A percentile compares a stretch with the other conserved stretches of the same genome.
phyloP scores from a whole-genome alignment of 768 basidiomycete genomes.

The Tylopilus balloui region DNA sequence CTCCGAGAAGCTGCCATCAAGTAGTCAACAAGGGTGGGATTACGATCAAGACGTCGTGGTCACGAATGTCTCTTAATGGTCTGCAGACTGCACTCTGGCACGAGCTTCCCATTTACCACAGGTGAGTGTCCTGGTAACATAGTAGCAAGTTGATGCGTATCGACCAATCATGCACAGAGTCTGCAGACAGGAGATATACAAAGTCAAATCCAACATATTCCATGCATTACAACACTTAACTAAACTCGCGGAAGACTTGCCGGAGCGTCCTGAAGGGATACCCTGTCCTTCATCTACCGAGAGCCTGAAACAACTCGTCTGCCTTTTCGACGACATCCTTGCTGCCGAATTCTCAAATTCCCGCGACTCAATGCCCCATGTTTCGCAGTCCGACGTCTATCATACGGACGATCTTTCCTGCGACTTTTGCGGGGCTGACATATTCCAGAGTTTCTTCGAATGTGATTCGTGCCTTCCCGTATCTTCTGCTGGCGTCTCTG shows the following conservation, averaged over 20 bases:
- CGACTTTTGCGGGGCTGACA: constrained; percentile 78
- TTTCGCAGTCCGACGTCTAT: constrained; percentile 20
- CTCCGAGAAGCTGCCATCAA: constrained; percentile 78
- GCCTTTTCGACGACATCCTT: constrained; percentile 50
- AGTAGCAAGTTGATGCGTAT: background rate
- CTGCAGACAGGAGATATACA: constrained; percentile 76
- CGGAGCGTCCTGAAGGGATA: background rate
- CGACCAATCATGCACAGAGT: constrained; percentile 43
- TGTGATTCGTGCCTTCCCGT: constrained; percentile 47
- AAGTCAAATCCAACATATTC: constrained; percentile 63
- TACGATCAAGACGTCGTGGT: constrained; percentile 83
- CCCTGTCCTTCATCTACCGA: background rate
- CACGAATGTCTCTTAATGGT: constrained; percentile 70
- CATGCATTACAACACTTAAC: constrained; percentile 44
- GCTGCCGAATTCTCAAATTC: constrained; percentile 38
- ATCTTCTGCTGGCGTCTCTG: constrained; percentile 9
- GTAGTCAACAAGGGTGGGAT: constrained; percentile 79
- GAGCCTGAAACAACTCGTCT: constrained; percentile 37
- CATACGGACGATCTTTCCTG: constrained; percentile 42
- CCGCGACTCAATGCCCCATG: constrained; percentile 29
- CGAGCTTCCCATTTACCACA: constrained; percentile 75
- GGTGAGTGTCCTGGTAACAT: constrained; percentile 40
- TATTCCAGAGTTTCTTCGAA: constrained; percentile 80
- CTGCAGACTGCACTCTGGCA: constrained; percentile 57
- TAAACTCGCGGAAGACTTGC: constrained; percentile 5